Evolutionary conservation across 768 basidiomycete species (phyloP).

Genomic region (Boletales sp.): DNA sequence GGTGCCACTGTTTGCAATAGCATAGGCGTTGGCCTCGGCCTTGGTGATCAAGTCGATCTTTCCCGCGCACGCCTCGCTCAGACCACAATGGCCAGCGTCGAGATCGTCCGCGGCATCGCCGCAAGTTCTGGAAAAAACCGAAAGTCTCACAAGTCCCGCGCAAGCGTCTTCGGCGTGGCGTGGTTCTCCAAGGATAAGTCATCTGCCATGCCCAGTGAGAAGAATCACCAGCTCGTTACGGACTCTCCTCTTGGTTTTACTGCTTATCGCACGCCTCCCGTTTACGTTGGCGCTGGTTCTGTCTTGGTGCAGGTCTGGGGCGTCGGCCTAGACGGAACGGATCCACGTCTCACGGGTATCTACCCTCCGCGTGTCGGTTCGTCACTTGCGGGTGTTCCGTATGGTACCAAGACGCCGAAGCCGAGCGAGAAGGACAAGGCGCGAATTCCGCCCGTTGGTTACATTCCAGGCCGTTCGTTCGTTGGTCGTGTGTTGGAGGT

Average conservation of each 20-base stretch:
- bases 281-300: conserved; percentile 61
- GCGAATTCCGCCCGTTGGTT: conserved; percentile 46
- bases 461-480: conserved; percentile 84
- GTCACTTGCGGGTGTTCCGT: conserved; percentile 16
- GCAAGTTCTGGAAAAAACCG: conserved; percentile 14
- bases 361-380: conserved; percentile 13
- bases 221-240: conserved; percentile 2
- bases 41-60: conserved; percentile 60
- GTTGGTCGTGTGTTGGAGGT: conserved; percentile 80
- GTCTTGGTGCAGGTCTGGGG: conserved; percentile 88
- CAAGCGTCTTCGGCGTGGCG: conserved; percentile 22
- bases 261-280: conserved; percentile 68
- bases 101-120: conserved; percentile 60
- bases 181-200: conserved; percentile 30
- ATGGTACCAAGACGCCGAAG: conserved; percentile 17
- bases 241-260: conserved; percentile 58
- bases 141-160: conserved; percentile 17
- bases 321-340: conserved; percentile 77
- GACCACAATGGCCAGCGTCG: conserved; percentile 86
- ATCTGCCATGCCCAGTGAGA: conserved; percentile 8
- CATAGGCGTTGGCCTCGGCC: conserved; percentile 25
- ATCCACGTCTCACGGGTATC: conserved; percentile 62
- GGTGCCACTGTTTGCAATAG: conserved; percentile 20
- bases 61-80: conserved; percentile 76
- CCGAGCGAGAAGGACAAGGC: conserved; percentile 25